phyloP scores from a whole-genome alignment of 2,329 filamentous ascomycete species.

The Alternaria sp. region DNA sequence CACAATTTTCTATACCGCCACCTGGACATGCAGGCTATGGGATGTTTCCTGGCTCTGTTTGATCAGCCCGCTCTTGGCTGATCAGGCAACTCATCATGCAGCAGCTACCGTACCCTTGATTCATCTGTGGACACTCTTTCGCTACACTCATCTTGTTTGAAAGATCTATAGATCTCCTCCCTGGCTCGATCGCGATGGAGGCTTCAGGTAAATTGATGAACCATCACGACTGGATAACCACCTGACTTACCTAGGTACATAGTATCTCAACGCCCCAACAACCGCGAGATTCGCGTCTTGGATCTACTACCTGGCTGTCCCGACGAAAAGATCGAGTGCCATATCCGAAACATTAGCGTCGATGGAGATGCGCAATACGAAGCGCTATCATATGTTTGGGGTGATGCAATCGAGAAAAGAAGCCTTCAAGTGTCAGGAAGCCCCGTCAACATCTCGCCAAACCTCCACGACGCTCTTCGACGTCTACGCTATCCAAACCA shows the following conservation, averaged over 20 bases:
- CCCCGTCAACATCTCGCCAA: conserved; percentile 15
- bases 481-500: neutral
- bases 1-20: neutral
- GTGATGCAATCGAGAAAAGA: conserved; percentile 7
- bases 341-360: conserved; percentile 4
- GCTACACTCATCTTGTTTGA: neutral
- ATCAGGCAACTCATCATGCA: neutral
- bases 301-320: conserved; percentile 11
- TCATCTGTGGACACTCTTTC: neutral
- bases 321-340: conserved; percentile 7
- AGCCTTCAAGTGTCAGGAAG: conserved; percentile 13
- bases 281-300: conserved; percentile 16
- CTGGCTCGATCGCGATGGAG: neutral
- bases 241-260: neutral
- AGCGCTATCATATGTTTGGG: conserved; percentile 32
- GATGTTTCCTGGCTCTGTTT: neutral
- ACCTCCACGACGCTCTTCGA: conserved; percentile 16
- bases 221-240: neutral
- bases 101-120: neutral
- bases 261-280: neutral
- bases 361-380: conserved; percentile 14
- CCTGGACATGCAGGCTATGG: neutral
- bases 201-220: neutral
- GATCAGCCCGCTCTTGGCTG: neutral
- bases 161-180: neutral